Evolutionary conservation across 2,329 filamentous ascomycete species (phyloP), one percentile per base, ranked within the genome.

Genomic region (Anthostomella pinea): DNA sequence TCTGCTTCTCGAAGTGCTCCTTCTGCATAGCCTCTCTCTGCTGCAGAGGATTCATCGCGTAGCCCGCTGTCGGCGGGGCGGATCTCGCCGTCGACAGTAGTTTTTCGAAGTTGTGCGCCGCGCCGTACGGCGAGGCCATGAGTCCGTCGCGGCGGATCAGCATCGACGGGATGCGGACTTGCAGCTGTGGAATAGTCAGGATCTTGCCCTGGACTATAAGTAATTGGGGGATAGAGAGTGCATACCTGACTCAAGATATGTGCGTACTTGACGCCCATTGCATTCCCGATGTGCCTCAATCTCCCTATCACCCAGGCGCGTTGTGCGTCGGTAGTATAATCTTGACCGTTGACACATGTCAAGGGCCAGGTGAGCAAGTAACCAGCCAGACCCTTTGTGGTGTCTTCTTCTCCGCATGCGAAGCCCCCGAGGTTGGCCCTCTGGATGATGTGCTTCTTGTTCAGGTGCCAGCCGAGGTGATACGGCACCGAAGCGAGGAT

Each of bases 401-500:
- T 60, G 28, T 70, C 62, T 24, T 77, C 70, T 14, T 73, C 62
- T 14, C 72, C 73, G 45, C 69, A 75, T 2, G 62, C 66, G 50
- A 75, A 77, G 3, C 63, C 60, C 2, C 65, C 65, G 16, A 74
- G 51, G 25, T 66, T 66, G 25, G 61, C 57, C 13, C 56, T 56
- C 26, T 64, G 55, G 8, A 67, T 18, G 10, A 70, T 53, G 22
- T 72, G 62, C 29, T 58, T 64, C 39, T 65, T 60, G 35, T 66
- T 68, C 10, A 69, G 59, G 37, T 75, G 73, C 75, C 77, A 81
- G 25, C 77, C 77, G 2, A 83, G 65, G 51, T 77, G 70, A 46
- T 73, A 82, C 0, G 79, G 79, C n/a, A 81, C 70, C 2, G 71
- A 75, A 2, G 78, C 75, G 35, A 82, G 68, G 23, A 82, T 72